Percentiles rank a stretch among this genome's conserved stretches.
Evolutionary conservation across 352 stramenopile genomes (phyloP).

Genomic region (Phytophthora sp.): DNA sequence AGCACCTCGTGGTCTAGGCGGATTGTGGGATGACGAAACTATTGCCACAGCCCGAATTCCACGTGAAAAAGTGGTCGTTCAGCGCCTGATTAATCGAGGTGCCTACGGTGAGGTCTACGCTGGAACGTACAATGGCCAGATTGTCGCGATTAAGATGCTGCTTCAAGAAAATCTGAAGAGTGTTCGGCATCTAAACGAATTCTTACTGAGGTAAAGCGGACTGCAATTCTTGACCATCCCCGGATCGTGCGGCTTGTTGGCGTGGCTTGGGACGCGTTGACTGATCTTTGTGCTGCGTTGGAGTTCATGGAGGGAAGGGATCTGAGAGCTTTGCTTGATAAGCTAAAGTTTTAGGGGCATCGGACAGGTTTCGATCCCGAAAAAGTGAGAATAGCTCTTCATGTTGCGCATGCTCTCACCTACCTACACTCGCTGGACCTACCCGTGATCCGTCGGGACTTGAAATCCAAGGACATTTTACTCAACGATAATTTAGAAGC

Average conservation of each 20-base stretch:
- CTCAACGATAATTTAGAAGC: slow-evolving; percentile 33
- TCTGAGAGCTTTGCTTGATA: slow-evolving; percentile 33
- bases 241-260: slow-evolving; percentile 45
- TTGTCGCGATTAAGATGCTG: slow-evolving; percentile 41
- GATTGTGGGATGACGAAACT: slow-evolving; percentile 33
- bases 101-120: slow-evolving; percentile 39
- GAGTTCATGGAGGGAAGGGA: slow-evolving; percentile 53
- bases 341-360: slow-evolving; percentile 1
- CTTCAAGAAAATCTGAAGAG: slow-evolving; percentile 31
- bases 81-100: slow-evolving; percentile 27
- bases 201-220: slow-evolving; percentile 42
- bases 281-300: slow-evolving; percentile 40
- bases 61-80: slow-evolving; percentile 35
- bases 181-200: slow-evolving; percentile 21
- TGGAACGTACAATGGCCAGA: slow-evolving; percentile 31
- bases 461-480: slow-evolving; percentile 71
- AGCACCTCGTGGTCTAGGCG: slow-evolving; percentile 6
- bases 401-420: slow-evolving; percentile 45
- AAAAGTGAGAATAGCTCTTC: slow-evolving; percentile 42
- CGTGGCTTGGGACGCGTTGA: slow-evolving; percentile 45
- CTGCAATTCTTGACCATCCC: slow-evolving; percentile 38
- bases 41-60: slow-evolving; percentile 34
- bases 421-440: slow-evolving; percentile 49
- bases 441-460: slow-evolving; percentile 53
- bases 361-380: slow-evolving; percentile 19